These are phyloP conservation scores for Zelonia costaricensis DNA, from an alignment of 208 protist genomes.

Conservation along the genomic window DNA sequence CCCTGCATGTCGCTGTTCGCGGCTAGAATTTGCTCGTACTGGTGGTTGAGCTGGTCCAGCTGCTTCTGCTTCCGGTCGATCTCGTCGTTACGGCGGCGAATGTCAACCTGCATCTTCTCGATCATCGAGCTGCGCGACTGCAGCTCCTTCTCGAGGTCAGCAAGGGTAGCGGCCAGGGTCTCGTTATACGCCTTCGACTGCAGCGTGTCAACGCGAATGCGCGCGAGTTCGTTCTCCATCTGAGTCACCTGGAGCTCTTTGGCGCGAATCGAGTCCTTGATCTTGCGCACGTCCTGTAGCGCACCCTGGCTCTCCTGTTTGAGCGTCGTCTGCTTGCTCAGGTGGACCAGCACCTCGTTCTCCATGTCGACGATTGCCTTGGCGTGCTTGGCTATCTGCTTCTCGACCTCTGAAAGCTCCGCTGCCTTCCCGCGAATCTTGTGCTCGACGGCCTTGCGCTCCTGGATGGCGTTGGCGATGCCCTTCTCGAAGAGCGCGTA, in stretches of 20 bases:
- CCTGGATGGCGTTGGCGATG: conserved; percentile 77
- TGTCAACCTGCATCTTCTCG: conserved; percentile 95
- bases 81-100: conserved; percentile 94
- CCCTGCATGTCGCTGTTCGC: conserved; percentile 54
- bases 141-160: conserved; percentile 92
- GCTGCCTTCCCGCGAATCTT: conserved; percentile 71
- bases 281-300: conserved; percentile 91
- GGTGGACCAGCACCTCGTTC: conserved; percentile 78
- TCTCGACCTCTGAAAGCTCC: conserved; percentile 73
- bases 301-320: conserved; percentile 92
- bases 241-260: conserved; percentile 94
- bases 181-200: conserved; percentile 94
- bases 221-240: conserved; percentile 96
- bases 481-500: conserved; percentile 77
- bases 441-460: conserved; percentile 84
- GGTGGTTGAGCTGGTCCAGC: conserved; percentile 95
- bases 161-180: conserved; percentile 82
- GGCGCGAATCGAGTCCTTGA: conserved; percentile 86
- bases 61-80: conserved; percentile 97
- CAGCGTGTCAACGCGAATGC: conserved; percentile 94
- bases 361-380: conserved; percentile 91
- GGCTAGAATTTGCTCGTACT: conserved; percentile 89
- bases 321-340: conserved; percentile 92
- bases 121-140: conserved; percentile 90
- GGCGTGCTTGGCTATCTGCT: conserved; percentile 81